Evolutionary conservation across 495 filamentous ascomycete species (phyloP).

Genomic region (Niebla homalea): DNA sequence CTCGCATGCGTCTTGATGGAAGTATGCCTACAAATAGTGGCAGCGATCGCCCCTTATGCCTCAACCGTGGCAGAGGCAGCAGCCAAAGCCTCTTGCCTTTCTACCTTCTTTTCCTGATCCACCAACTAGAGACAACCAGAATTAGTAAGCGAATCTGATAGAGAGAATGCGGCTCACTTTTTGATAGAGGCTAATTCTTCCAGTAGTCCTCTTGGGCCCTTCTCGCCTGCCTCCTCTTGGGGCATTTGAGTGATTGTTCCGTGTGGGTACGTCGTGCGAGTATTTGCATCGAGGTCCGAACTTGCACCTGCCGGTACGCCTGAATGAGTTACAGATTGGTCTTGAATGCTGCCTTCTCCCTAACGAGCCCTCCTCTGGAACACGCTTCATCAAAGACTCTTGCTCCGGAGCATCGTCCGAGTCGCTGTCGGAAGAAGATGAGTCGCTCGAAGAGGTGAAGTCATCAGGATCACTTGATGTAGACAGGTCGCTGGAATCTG

Average conservation of each 20-base stretch:
- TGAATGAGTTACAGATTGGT: background rate
- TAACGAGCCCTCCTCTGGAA: background rate
- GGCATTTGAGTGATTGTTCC: background rate
- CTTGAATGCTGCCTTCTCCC: background rate
- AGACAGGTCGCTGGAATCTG: background rate
- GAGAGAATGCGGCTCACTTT: background rate
- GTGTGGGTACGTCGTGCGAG: background rate
- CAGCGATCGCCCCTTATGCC: no score
- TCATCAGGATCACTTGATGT: background rate
- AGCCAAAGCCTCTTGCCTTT: constrained; percentile 29
- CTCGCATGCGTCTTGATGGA: no score
- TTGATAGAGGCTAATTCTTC: constrained; percentile 10
- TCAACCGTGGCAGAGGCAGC: no score
- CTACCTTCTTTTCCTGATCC: constrained; percentile 33
- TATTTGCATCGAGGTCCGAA: background rate
- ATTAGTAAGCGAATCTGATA: constrained; percentile 7
- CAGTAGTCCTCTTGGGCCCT: background rate
- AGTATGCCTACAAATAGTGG: no score
- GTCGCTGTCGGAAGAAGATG: background rate
- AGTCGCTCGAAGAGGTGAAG: background rate
- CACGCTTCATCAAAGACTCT: background rate
- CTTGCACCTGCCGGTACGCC: background rate
- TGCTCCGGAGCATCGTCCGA: background rate
- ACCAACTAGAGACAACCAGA: constrained; percentile 24
- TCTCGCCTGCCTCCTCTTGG: background rate